Evolutionary conservation across 2,329 filamentous ascomycete genomes (phyloP), one percentile per base, ranked within the genome.

Genomic region (Teratosphaeria nubilosa): DNA sequence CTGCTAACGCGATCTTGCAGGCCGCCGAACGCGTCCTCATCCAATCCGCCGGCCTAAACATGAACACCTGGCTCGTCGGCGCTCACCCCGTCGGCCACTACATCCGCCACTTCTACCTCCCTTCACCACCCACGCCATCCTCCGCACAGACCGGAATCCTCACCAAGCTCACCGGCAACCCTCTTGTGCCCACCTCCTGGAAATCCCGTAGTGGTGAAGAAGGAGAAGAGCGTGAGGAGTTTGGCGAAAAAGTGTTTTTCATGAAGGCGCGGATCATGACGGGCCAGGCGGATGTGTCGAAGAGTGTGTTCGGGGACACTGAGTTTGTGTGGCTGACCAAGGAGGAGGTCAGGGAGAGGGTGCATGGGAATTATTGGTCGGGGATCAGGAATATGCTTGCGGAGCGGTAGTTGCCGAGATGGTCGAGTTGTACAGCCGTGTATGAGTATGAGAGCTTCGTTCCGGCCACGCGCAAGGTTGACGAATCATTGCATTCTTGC

Each of bases 11-110:
- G 9, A 24, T 10, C 5, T 53, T 30, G 9, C 66, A 99, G 94
- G 86, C 89, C 51, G 91, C 92, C 41, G 83, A 90, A 70, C 83
- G 91, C 60, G 85, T 91, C 57, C 80, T 97, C 25, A 79, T 86
- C 56, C 81, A 89, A 67, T 80, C 90, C 3, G 91, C 87, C 10
- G 94, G 94, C 59, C 77, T 88, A 61, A 95, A 99, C 80, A 97
- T 99, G 91, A 97, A 97, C 78, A 96, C 91, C 57, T 99, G 94
- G 91, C 84, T 97, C 66, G 88, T 99, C 55, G 92, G 91, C 60
- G 91, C 91, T 67, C 87, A 88, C 59, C 94, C 94, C 11, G 82
- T 96, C 59, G 92, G 91, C 27, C 88, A 96, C 75, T 76, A 88
- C 69, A 79, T 88, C 64, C 77, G 77, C 61, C 76, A 83, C 62